Evolutionary conservation across 306 rosid genomes (phyloP), one percentile per base, ranked within the genome.

Genomic region (Pterocarpus macrocarpus): DNA sequence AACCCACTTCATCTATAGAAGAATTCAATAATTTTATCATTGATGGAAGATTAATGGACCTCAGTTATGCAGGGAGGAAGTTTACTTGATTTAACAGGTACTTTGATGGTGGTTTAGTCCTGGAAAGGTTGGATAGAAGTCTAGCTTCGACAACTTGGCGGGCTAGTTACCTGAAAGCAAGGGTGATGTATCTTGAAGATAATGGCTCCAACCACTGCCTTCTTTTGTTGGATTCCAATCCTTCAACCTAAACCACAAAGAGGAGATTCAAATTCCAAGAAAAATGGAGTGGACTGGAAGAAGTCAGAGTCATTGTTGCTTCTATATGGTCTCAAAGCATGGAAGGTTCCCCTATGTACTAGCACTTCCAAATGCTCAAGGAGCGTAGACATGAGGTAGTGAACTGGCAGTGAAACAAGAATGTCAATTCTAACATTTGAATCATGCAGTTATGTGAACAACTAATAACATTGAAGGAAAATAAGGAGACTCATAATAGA

Each of bases 191-290:
- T 38, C 41, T 38, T 5, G 5, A 3, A 2, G 41, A 38, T 2
- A 2, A 2, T 38, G 41, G 41, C 5, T 38, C 41, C 3, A 5
- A 38, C 5, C 41, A 9, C 5, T 7, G 3, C 7, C 52, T 7
- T 7, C 2, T 45, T 7, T 10, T 45, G 0, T 10, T 45, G 13
- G 52, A 45, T 7, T 7, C 10, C 1, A 45, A 2, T 10, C 1
- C 3, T 10, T 7, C 3, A 2, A 7, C 5, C 1, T 0, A 45
- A 2, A 0, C 0, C 3, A 2, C 1, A 3, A 5, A 10, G 52
- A 8, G 12, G 2, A 8, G 52, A 45, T 45, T 45, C 52, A 45
- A 45, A 45, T 45, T 45, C 13, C 14, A 45, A 7, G 1, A 45
- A 45, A 8, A 2, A 8, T 45, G 0, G 52, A 3, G 52, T 45